phyloP scores from a whole-genome alignment of 495 filamentous ascomycete genomes.

The Cryomyces minteri region DNA sequence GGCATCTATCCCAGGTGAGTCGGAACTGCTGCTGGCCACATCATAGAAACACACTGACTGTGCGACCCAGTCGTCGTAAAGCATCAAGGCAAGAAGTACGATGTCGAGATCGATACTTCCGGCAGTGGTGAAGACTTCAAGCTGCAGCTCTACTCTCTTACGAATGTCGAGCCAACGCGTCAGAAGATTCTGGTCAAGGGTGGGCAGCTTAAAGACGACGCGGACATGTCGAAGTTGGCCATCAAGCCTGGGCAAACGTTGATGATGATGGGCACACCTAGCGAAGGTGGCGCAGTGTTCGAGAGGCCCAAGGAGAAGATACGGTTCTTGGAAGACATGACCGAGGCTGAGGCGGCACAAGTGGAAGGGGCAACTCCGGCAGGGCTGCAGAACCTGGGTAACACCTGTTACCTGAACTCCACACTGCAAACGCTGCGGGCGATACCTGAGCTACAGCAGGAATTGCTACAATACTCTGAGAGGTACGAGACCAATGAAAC shows the following conservation, averaged over 20 bases:
- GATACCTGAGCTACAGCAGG: constrained; percentile 79
- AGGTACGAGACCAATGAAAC: constrained; percentile 6
- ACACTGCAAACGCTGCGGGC: constrained; percentile 77
- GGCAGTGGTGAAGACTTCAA: constrained; percentile 87
- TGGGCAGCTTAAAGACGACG: constrained; percentile 88
- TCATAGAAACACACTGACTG: no score
- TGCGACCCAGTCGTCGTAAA: constrained; percentile 60
- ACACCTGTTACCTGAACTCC: constrained; percentile 97
- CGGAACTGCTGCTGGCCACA: no score
- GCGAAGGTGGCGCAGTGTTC: constrained; percentile 36
- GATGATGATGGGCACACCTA: constrained; percentile 94
- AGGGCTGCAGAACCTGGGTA: constrained; percentile 82
- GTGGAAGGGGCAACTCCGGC: constrained; percentile 71
- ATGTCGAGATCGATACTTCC: constrained; percentile 74
- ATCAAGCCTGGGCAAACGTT: constrained; percentile 74
- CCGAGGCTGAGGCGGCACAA: constrained; percentile 75
- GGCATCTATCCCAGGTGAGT: no score
- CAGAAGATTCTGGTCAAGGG: constrained; percentile 94
- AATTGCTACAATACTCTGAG: constrained; percentile 50
- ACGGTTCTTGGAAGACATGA: constrained; percentile 95
- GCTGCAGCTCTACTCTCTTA: constrained; percentile 84
- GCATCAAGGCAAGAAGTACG: constrained; percentile 83
- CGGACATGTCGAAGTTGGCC: constrained; percentile 61
- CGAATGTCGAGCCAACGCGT: constrained; percentile 86
- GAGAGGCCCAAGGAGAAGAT: constrained; percentile 62